These are phyloP conservation scores for Sonneratia caseolaris DNA, from an alignment of 345 rosid genomes.

Conservation along the genomic window DNA sequence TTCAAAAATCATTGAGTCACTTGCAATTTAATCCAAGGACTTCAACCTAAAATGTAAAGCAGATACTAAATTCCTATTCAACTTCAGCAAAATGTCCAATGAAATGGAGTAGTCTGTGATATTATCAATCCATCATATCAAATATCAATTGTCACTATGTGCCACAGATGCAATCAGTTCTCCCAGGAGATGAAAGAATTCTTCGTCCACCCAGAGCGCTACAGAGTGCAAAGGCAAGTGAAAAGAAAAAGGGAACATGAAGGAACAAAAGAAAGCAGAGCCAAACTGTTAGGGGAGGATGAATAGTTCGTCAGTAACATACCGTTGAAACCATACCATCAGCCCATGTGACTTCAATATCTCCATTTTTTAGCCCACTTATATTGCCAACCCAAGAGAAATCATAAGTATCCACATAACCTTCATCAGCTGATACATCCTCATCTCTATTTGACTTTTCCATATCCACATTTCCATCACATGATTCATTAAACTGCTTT, in stretches of 20 bases:
- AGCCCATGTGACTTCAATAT: slow-evolving; percentile 98
- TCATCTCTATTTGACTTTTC: slow-evolving; percentile 27
- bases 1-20: not conserved
- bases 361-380: slow-evolving; percentile 85
- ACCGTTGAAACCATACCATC: slow-evolving; percentile 94
- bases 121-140: not conserved
- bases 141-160: not conserved
- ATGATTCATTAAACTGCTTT: slow-evolving; percentile 23
- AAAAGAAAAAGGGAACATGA: not conserved
- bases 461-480: slow-evolving; percentile 18
- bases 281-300: not conserved
- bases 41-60: not conserved
- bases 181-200: not conserved
- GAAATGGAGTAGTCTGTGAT: not conserved
- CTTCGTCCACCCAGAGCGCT: not conserved
- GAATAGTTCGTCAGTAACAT: slow-evolving; percentile 14
- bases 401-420: slow-evolving; percentile 31
- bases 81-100: not conserved
- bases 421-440: slow-evolving; percentile 26
- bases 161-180: not conserved
- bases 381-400: slow-evolving; percentile 98
- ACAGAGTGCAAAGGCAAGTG: not conserved
- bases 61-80: not conserved
- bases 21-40: not conserved
- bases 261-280: not conserved